These are phyloP conservation scores for Myriosclerotinia duriaeana DNA, from an alignment of 2,329 filamentous ascomycete species.

Conservation along the genomic window DNA sequence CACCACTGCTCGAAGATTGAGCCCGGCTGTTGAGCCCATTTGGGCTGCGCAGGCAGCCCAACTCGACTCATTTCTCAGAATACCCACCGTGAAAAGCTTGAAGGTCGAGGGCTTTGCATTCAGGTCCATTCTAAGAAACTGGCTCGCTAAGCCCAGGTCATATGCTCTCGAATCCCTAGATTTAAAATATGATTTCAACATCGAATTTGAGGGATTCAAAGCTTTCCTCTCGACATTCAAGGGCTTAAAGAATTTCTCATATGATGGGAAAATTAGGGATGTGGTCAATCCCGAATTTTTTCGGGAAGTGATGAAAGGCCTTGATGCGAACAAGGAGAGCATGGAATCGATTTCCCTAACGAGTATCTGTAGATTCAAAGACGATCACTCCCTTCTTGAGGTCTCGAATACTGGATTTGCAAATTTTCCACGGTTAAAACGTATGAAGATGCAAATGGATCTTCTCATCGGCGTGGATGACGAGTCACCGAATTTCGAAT, in stretches of 20 bases:
- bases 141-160: fast-evolving
- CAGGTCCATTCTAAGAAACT: fast-evolving
- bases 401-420: not conserved
- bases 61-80: not conserved
- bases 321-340: not conserved
- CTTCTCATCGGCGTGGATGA: not conserved
- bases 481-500: not conserved
- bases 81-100: not conserved
- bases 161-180: not conserved
- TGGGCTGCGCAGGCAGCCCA: too few species aligned
- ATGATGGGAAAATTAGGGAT: not conserved
- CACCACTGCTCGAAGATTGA: too few species aligned
- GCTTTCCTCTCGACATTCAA: not conserved
- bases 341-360: not conserved
- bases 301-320: not conserved
- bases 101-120: not conserved
- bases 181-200: not conserved
- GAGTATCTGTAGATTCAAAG: not conserved
- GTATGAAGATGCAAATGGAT: not conserved
- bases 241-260: not conserved
- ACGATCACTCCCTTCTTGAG: fast-evolving
- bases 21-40: too few species aligned
- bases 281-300: not conserved
- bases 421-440: not conserved
- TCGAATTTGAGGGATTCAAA: fast-evolving